Conservation (phyloP, 2,329 filamentous ascomycete species). For the Thermoascus crustaceus region DNA sequence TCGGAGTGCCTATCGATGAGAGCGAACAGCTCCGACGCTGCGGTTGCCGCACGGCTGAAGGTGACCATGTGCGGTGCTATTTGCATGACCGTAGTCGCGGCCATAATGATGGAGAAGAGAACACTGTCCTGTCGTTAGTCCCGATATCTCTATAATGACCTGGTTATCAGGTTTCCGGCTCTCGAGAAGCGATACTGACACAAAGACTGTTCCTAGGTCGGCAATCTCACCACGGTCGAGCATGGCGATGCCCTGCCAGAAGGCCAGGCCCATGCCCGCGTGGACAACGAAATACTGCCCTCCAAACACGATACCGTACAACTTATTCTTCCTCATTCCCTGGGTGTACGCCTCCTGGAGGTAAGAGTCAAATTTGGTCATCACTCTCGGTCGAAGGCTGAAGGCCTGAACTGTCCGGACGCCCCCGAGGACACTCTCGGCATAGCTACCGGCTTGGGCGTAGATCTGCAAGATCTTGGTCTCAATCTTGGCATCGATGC, state of each 20-base stretch:
- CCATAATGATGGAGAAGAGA: conserved; percentile 26
- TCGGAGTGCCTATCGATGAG: conserved; percentile 34
- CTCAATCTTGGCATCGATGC: conserved; percentile 14
- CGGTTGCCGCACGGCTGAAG: conserved; percentile 35
- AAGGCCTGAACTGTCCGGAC: conserved; percentile 18
- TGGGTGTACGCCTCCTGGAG: conserved; percentile 9
- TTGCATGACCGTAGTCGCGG: conserved; percentile 29
- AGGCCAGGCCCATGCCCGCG: conserved; percentile 8
- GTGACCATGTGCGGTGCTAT: conserved; percentile 39
- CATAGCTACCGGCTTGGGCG: conserved; percentile 14
- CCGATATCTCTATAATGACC: too few species aligned
- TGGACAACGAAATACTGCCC: conserved; percentile 10
- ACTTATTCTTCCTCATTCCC: conserved; percentile 11
- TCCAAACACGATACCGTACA: conserved; percentile 14
- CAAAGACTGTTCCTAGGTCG: background rate
- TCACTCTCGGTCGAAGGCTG: conserved; percentile 10
- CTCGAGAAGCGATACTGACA: background rate
- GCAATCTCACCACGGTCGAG: background rate
- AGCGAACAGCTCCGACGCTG: conserved; percentile 34
- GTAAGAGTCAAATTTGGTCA: conserved; percentile 13
- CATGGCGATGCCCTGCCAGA: background rate
- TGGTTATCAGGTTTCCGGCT: background rate
- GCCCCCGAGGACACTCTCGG: conserved; percentile 12
- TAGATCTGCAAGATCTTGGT: conserved; percentile 14
- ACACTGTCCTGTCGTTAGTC: conserved; percentile 4